Evolutionary conservation across 2,329 filamentous ascomycete genomes (phyloP).

Genomic region (Corinectria fuckeliana): DNA sequence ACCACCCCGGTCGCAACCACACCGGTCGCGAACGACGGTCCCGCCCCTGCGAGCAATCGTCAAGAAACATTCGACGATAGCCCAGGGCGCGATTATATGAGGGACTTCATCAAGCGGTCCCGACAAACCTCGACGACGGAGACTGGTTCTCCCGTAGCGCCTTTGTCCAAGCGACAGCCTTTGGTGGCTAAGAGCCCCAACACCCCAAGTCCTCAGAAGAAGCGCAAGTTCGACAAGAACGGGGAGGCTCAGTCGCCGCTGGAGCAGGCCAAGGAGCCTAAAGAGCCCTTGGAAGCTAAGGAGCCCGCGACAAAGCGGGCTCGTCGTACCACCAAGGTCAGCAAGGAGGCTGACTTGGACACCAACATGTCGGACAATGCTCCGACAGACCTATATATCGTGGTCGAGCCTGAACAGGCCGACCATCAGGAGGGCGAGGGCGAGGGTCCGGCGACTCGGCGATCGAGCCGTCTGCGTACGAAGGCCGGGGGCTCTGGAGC

Average conservation of each 20-base stretch:
- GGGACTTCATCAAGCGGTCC: constrained; percentile 46
- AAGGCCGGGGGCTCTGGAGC: constrained; percentile 23
- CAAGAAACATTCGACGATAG: constrained; percentile 40
- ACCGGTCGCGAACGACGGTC: constrained; percentile 14
- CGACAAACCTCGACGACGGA: constrained; percentile 40
- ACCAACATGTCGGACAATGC: constrained; percentile 26
- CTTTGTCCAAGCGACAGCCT: constrained; percentile 37
- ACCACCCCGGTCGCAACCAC: neutral
- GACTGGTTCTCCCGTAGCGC: constrained; percentile 41
- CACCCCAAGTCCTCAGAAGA: constrained; percentile 43
- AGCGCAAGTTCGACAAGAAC: constrained; percentile 41
- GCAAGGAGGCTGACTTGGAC: constrained; percentile 19
- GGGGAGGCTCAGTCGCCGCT: constrained; percentile 28
- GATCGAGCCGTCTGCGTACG: constrained; percentile 44
- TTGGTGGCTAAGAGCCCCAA: constrained; percentile 47
- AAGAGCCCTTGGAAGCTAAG: constrained; percentile 8
- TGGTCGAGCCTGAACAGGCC: neutral
- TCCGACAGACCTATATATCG: neutral
- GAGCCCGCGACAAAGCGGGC: constrained; percentile 36
- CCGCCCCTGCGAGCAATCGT: constrained; percentile 2
- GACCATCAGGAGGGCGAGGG: constrained; percentile 18
- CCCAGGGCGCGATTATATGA: constrained; percentile 44
- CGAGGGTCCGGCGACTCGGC: constrained; percentile 34
- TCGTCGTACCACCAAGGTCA: constrained; percentile 26
- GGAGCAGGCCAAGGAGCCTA: constrained; percentile 21